Evolutionary conservation across 768 basidiomycete genomes (phyloP), one percentile per base, ranked within the genome.

Genomic region (Tricholomella constricta): DNA sequence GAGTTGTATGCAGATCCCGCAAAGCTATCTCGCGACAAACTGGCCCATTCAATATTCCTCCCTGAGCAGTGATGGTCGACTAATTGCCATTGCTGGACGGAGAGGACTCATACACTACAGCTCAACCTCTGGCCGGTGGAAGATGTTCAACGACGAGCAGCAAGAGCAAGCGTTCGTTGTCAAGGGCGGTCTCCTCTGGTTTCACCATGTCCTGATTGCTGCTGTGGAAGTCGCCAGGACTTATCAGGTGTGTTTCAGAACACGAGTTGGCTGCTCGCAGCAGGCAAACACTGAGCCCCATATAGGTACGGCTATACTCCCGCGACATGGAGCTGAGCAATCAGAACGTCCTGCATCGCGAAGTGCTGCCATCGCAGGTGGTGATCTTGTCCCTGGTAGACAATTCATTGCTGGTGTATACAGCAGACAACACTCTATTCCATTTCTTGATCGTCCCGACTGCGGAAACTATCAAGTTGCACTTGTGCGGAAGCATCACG

Each of bases 1-100:
- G 17, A 36, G 41, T n/a, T 49, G 32, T 12, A 26, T n/a, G 43
- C 56, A 97, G 94, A 84, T 98, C 17, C 97, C 97, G 1, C 83
- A 88, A 62, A 72, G 74, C n/a, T 99, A 98, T 69, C 73, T 98
- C 37, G 81, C 91, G 1, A 80, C 84, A 9, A 96, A 98, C 60
- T 96, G 95, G 91, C 97, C 97, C 1, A 86, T 98, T 44, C 85
- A 86, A 38, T 97, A 95, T 66, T 94, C 94, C 6, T 88, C 90
- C 3, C 79, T 98, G 48, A 95, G 92, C 51, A 83, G 78, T 32
- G 97, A 98, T 65, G 97, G 96, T 3, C 81, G 91, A 51, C 77
- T 99, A 22, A 85, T 98, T 58, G 95, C 96, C 3, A 82, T 98
- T 29, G 95, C 96, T 32, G 97, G 97, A 9, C 80, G 91, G 27